Conservation (phyloP, 768 basidiomycete genomes). For the Leccinum broughii region DNA sequence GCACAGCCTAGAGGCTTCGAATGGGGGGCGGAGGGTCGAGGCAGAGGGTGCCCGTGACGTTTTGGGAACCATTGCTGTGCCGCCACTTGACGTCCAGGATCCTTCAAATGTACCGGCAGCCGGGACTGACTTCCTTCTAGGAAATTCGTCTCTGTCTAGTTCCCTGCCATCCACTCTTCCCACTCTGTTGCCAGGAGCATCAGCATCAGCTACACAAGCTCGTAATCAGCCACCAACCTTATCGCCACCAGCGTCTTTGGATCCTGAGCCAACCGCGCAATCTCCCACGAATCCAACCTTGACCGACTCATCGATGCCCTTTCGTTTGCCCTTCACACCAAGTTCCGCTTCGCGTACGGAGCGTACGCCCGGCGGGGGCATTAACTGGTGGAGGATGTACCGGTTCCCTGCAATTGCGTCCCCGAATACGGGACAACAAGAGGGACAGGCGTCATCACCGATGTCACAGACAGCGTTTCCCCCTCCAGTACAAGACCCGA, state of each 20-base stretch:
- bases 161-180: constrained; percentile 9
- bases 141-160: constrained; percentile 13
- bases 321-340: constrained; percentile 29
- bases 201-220: constrained; percentile 1
- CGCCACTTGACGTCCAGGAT: constrained; percentile 16
- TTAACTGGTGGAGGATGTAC: constrained; percentile 85
- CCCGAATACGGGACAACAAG: constrained; percentile 28
- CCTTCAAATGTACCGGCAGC: constrained; percentile 26
- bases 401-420: constrained; percentile 72
- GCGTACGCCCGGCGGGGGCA: constrained; percentile 42
- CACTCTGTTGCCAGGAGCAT: constrained; percentile 7
- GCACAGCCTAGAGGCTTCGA: constrained; percentile 24
- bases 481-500: constrained; percentile 21
- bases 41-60: constrained; percentile 22
- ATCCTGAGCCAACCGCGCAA: constrained; percentile 1
- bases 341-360: constrained; percentile 38
- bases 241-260: constrained; percentile 3
- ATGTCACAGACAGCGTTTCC: constrained; percentile 29
- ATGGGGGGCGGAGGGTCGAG: constrained; percentile 19
- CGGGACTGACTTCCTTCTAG: constrained; percentile 14
- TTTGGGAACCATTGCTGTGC: constrained; percentile 25
- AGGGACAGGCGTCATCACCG: constrained; percentile 16
- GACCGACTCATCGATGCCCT: constrained; percentile 30
- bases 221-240: constrained; percentile 7
- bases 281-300: constrained; percentile 9